Evolutionary conservation across 2,329 filamentous ascomycete genomes (phyloP).

Genomic region (Daldinia sp.): DNA sequence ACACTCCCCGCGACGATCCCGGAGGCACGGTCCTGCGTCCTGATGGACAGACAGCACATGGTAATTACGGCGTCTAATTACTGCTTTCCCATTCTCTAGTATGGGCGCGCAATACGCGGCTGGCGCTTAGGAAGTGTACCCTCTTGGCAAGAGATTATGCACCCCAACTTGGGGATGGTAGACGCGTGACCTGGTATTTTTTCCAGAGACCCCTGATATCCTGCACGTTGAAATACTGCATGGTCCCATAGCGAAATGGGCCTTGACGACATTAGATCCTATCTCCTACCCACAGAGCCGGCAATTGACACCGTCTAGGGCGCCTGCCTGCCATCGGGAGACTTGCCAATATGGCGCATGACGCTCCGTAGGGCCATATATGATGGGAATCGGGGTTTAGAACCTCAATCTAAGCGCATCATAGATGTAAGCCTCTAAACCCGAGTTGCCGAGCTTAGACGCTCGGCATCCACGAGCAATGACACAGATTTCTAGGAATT

Average conservation of each 20-base stretch:
- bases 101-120: constrained; percentile 30
- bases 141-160: constrained; percentile 37
- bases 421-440: constrained; percentile 12
- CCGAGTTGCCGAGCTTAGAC: constrained; percentile 32
- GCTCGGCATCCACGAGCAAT: constrained; percentile 20
- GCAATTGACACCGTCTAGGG: constrained; percentile 43
- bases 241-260: constrained; percentile 35
- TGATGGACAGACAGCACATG: constrained; percentile 40
- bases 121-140: constrained; percentile 22
- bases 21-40: constrained; percentile 42
- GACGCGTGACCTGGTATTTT: constrained; percentile 43
- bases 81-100: constrained; percentile 15
- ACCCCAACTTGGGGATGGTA: constrained; percentile 42
- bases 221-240: constrained; percentile 31
- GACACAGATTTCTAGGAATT: background rate
- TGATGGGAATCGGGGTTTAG: constrained; percentile 7
- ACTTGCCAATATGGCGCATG: constrained; percentile 38
- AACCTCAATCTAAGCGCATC: constrained; percentile 16
- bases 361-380: constrained; percentile 36
- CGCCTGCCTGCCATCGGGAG: constrained; percentile 23
- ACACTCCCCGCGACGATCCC: constrained; percentile 42
- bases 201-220: constrained; percentile 35
- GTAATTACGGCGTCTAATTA: constrained; percentile 26
- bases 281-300: constrained; percentile 35
- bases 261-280: constrained; percentile 35